These are phyloP conservation scores for Carex myosuroides DNA, from an alignment of 176 grass and related monocot species.

Conservation along the genomic window DNA sequence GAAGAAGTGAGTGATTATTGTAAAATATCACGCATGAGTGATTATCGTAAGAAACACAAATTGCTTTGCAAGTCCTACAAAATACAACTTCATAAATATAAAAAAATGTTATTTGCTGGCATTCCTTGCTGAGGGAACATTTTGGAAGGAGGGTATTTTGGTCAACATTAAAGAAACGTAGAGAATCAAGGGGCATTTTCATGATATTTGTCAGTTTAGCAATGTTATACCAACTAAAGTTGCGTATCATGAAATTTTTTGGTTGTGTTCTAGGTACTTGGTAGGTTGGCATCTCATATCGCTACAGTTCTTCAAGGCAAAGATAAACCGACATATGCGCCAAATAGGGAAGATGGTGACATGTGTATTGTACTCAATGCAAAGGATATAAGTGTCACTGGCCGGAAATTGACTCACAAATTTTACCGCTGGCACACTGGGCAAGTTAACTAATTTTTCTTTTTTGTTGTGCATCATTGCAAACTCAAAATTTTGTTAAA, in stretches of 20 bases:
- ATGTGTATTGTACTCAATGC: constrained; percentile 96
- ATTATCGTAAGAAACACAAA: neutral
- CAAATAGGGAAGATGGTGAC: constrained; percentile 82
- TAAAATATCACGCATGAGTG: neutral
- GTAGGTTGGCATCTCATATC: constrained; percentile 82
- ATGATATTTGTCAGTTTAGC: neutral
- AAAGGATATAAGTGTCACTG: constrained; percentile 77
- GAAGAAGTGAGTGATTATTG: neutral
- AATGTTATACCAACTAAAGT: neutral
- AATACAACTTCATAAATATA: neutral
- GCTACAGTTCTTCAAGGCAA: constrained; percentile 82
- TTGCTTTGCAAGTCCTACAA: neutral
- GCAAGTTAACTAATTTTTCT: constrained; percentile 28
- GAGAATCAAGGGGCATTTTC: neutral
- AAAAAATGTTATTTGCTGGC: neutral
- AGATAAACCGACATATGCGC: constrained; percentile 91
- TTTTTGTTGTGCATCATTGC: neutral
- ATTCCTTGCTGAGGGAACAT: neutral
- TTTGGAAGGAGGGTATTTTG: neutral
- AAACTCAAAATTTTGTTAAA: neutral
- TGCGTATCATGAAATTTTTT: neutral
- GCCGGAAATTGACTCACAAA: constrained; percentile 90
- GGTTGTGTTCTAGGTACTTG: constrained; percentile 52
- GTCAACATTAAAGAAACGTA: neutral
- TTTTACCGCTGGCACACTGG: constrained; percentile 97